Base-by-base conservation (phyloP, 768 basidiomycete species). In the Glaciozyma antarctica region DNA sequence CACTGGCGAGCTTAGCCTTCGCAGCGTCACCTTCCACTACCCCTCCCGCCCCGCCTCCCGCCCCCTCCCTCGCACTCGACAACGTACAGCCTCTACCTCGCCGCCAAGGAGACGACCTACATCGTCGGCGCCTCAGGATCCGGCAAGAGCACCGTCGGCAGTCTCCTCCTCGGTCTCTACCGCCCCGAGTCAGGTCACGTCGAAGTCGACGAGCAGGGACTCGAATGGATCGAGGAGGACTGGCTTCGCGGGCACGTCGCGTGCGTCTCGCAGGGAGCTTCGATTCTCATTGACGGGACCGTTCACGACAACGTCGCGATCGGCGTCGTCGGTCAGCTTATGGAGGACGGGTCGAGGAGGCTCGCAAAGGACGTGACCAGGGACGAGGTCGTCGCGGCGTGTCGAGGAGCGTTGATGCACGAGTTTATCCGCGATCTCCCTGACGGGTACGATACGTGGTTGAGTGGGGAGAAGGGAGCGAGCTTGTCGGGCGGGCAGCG, bases 221-320 rank as follows among this genome's bases (percentile, higher is more conserved):
- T 90, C n/a, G 77, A 80, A 19, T 86, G 83, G 74, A 81, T 94
- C 63, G 90, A 93, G 71, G 78, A 82, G 28, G 71, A 74, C 3
- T 95, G 86, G 83, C 79, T 84, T n/a, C 78, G 84, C 7, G 75
- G 78, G 13, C 83, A 88, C 69, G 81, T 97, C 47, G 86, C 85
- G 0, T 84, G 85, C 15, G 85, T 99, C 22, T 82, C 82, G 0
- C 92, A 95, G 76, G 84, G 84, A 53, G 84, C 84, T 34, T 77
- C 76, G 61, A 85, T 92, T 55, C 78, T 95, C 6, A 89, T 90
- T 70, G 87, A 88, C 60, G 82, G 85, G 73, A 85, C 79, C 17
- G 79, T 97, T 1, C 86, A 87, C 71, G 88, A 93, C 71, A 97
- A 97, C 72, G 82, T 95, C 65, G 87, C 88, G 0, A 82, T 94